phyloP scores from a whole-genome alignment of 345 rosid species.

The Streptanthus diversifolius region DNA sequence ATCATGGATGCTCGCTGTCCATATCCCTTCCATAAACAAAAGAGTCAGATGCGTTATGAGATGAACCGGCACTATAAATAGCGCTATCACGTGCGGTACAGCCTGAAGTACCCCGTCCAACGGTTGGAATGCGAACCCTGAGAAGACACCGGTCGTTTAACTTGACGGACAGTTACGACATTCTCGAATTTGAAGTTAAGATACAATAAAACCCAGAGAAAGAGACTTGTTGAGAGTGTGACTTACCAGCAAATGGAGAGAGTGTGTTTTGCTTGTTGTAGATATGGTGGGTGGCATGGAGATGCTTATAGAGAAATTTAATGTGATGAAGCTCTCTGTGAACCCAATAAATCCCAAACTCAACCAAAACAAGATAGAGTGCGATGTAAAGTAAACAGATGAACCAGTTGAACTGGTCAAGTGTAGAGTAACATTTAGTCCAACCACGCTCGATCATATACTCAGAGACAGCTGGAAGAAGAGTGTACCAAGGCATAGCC shows the following conservation, averaged over 20 bases:
- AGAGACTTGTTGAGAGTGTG: not conserved
- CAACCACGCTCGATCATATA: slow-evolving; percentile 79
- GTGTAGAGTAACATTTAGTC: slow-evolving; percentile 61
- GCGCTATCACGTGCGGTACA: slow-evolving; percentile 63
- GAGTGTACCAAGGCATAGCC: slow-evolving; percentile 75
- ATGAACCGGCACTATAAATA: slow-evolving; percentile 70
- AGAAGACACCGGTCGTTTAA: not conserved
- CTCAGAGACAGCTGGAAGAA: slow-evolving; percentile 74
- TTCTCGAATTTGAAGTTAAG: not conserved
- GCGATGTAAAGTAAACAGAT: slow-evolving; percentile 41
- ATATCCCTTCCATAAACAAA: slow-evolving; percentile 65
- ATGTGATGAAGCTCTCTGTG: slow-evolving; percentile 82
- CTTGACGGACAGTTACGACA: not conserved
- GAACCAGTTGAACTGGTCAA: slow-evolving; percentile 61
- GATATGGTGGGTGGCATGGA: slow-evolving; percentile 79
- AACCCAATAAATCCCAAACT: slow-evolving; percentile 89
- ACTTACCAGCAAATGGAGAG: slow-evolving; percentile 87
- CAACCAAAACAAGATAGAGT: slow-evolving; percentile 66
- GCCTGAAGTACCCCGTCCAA: slow-evolving; percentile 85
- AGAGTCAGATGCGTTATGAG: slow-evolving; percentile 58
- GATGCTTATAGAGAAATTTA: slow-evolving; percentile 74
- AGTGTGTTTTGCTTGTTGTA: slow-evolving; percentile 94
- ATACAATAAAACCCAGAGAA: not conserved
- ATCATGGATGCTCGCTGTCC: slow-evolving; percentile 81
- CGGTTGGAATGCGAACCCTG: slow-evolving; percentile 81